Evolutionary conservation across 2,329 filamentous ascomycete genomes (phyloP).

Genomic region (Aureobasidium sp.): DNA sequence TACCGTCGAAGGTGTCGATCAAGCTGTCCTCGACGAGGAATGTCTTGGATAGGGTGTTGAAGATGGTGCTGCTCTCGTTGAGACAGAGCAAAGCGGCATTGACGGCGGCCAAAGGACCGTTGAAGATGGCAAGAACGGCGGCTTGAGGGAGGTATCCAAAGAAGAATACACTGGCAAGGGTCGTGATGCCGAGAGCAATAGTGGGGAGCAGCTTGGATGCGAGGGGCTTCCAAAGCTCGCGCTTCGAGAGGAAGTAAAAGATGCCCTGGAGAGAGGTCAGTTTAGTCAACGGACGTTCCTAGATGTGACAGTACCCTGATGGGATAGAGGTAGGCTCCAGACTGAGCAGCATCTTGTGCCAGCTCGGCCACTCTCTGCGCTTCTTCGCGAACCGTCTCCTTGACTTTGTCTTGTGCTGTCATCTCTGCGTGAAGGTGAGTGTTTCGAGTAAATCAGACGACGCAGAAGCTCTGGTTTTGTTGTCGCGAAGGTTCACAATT

Average conservation of each 20-base stretch:
- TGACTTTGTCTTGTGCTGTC: slow-evolving; percentile 42
- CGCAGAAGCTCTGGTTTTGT: background rate
- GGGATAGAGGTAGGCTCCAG: slow-evolving; percentile 78
- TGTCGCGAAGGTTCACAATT: background rate
- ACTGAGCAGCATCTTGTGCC: slow-evolving; percentile 62
- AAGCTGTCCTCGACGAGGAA: slow-evolving; percentile 77
- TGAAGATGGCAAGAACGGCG: slow-evolving; percentile 74
- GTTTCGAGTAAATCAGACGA: background rate
- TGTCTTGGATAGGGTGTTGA: slow-evolving; percentile 53
- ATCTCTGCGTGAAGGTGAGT: background rate
- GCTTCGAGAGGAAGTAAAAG: slow-evolving; percentile 52
- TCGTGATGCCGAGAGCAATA: slow-evolving; percentile 61
- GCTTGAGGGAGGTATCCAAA: slow-evolving; percentile 83
- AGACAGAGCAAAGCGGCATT: slow-evolving; percentile 62
- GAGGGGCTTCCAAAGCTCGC: slow-evolving; percentile 53
- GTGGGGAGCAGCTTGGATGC: slow-evolving; percentile 53
- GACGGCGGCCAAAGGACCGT: slow-evolving; percentile 72
- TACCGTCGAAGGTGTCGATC: slow-evolving; percentile 81
- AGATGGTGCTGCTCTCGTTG: slow-evolving; percentile 44
- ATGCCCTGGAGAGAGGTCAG: slow-evolving; percentile 44
- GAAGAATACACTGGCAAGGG: slow-evolving; percentile 68
- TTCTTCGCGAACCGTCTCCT: slow-evolving; percentile 59
- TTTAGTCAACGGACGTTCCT: background rate
- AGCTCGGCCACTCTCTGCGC: slow-evolving; percentile 58
- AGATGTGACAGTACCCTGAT: slow-evolving; percentile 49